Base-by-base conservation (phyloP, 225 moss, liverwort and hornwort genomes). In the Thuidium tamariscinum region DNA sequence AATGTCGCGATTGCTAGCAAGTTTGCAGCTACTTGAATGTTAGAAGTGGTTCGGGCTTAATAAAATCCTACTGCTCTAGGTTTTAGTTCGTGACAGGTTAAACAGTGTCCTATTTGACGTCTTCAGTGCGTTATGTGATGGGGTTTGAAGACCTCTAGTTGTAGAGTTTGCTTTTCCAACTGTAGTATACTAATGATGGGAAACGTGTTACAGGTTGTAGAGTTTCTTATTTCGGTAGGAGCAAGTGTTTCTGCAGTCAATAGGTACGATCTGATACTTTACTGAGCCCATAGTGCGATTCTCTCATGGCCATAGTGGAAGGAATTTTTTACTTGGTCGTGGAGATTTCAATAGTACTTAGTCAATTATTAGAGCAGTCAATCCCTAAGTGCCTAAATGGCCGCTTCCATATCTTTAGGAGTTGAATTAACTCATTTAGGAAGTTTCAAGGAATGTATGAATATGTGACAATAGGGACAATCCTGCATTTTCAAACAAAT, bases 241-340 rank as follows among this genome's bases (percentile, higher is more conserved):
- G 91, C 94, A 42, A 90, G 89, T 89, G 92, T 93, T 77, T 86
- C 92, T 78, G 93, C 93, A 61, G 67, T 94, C 73, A 94, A 94
- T 87, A 93, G 91, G 94, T 94, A 77, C 61, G 72, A 75, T 52
- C 62, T 27, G 19, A 73, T 17, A 68, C 82, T 42, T 70, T n/a
- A 37, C 66, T 30, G 41, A 75, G 77, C 77, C 69, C 55, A 25
- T 46, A 11, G 69, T 63, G 29, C 37, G 34, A 17, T 60, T 86
- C 72, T 87, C 17, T 66, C 51, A 56, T 82, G 63, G 36, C 27
- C 48, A 48, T 57, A 48, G 42, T 77, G 48, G 82, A 70, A 81
- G 39, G 21, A n/a, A 22, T 63, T 44, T 52, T 82, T 70, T 36
- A 20, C 37, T 62, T 57, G 66, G 72, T 57, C 64, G 65, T 65